Conservation (phyloP, 2,329 filamentous ascomycete species). For the Podosphaera fusca region DNA sequence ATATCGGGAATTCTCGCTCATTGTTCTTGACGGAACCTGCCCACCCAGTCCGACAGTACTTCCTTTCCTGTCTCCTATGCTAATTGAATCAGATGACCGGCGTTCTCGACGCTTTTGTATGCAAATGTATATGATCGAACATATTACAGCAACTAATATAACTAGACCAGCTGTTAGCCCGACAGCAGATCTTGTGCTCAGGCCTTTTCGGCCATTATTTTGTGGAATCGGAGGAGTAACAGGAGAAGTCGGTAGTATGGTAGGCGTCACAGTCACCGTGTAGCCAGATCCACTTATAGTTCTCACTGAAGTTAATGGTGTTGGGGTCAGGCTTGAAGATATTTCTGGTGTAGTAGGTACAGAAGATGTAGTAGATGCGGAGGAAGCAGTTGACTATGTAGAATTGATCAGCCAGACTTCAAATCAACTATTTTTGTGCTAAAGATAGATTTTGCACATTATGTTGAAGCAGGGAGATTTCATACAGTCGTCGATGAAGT, state of each 20-base stretch:
- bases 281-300: slow-evolving; percentile 33
- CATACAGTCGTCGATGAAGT: slow-evolving; percentile 18
- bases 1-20: slow-evolving; percentile 17
- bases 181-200: slow-evolving; percentile 25
- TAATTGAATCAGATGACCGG: slow-evolving; percentile 17
- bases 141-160: slow-evolving; percentile 20
- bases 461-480: slow-evolving; percentile 4
- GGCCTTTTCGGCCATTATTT: slow-evolving; percentile 11
- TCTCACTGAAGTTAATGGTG: slow-evolving; percentile 20
- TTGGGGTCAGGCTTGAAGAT: slow-evolving; percentile 16
- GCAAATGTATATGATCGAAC: slow-evolving; percentile 20
- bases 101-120: slow-evolving; percentile 22
- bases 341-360: slow-evolving; percentile 1
- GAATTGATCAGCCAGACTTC: slow-evolving; percentile 1
- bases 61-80: slow-evolving; percentile 7
- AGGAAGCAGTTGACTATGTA: background rate
- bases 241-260: slow-evolving; percentile 13
- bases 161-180: slow-evolving; percentile 30
- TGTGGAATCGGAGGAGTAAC: slow-evolving; percentile 2
- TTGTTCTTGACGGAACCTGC: slow-evolving; percentile 12
- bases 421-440: background rate
- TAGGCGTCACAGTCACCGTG: slow-evolving; percentile 31
- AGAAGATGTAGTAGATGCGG: slow-evolving; percentile 1
- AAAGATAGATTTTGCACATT: background rate
- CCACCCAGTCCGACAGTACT: slow-evolving; percentile 10